Conservation (phyloP, 331 rosid genomes). For the Malus hybrid region DNA sequence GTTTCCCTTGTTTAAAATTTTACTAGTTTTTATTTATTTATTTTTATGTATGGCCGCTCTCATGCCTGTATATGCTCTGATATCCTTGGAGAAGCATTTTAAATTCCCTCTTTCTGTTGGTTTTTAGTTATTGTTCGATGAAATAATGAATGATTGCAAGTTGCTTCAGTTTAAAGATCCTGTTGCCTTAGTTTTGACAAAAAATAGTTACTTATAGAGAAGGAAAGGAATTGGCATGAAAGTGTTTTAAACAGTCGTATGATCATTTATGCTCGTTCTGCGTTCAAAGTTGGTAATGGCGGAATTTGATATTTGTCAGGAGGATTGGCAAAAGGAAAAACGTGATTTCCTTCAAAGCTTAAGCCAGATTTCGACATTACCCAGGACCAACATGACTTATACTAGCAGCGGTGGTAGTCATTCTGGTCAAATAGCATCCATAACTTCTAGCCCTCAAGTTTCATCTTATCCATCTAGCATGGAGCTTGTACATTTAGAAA, state of each 20-base stretch:
- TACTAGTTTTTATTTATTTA: neutral
- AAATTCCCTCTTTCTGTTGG: neutral
- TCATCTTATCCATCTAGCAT: slow-evolving; percentile 41
- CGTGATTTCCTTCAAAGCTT: slow-evolving; percentile 95
- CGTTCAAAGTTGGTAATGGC: slow-evolving; percentile 8
- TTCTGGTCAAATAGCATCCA: slow-evolving; percentile 46
- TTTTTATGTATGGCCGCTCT: neutral
- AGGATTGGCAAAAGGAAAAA: slow-evolving; percentile 96
- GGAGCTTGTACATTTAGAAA: slow-evolving; percentile 50
- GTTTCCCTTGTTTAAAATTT: neutral
- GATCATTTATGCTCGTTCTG: neutral
- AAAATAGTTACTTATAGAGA: neutral
- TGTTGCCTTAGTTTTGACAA: neutral
- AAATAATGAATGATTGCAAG: neutral
- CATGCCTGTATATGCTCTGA: neutral
- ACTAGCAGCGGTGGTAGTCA: slow-evolving; percentile 36
- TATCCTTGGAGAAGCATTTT: neutral
- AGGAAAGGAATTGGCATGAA: neutral
- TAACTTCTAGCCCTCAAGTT: slow-evolving; percentile 48
- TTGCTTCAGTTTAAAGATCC: neutral
- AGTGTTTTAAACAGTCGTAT: neutral
- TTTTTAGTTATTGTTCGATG: neutral
- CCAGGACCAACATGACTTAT: slow-evolving; percentile 62
- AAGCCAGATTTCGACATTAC: slow-evolving; percentile 79
- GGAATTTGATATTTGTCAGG: slow-evolving; percentile 51